Conservation (phyloP, 1,284 basidiomycete genomes). For the Ceratobasidium sp. region DNA sequence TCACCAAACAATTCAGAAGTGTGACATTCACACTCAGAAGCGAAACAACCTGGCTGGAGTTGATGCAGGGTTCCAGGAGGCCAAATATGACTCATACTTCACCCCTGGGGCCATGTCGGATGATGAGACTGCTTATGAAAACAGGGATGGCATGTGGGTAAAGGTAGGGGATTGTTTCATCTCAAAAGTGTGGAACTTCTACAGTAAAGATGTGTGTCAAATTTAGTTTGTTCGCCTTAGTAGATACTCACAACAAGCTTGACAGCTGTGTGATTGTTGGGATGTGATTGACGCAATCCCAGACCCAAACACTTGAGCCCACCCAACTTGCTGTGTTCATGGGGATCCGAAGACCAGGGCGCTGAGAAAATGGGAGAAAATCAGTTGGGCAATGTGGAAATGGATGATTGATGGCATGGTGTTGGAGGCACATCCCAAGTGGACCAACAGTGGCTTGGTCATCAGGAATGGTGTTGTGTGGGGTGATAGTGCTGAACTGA, state of each 20-base stretch:
- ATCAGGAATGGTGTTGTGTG: background rate
- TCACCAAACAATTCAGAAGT: background rate
- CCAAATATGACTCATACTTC: background rate
- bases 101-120: constrained; percentile 4
- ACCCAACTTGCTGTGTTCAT: background rate
- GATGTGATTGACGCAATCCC: background rate
- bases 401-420: background rate
- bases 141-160: background rate
- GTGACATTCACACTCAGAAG: background rate
- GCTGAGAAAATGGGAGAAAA: background rate
- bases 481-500: background rate
- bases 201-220: background rate
- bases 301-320: background rate
- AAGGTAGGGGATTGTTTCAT: background rate
- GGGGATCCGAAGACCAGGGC: background rate
- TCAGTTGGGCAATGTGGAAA: background rate
- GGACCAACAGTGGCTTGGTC: background rate
- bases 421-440: background rate
- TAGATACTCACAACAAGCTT: background rate
- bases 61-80: background rate
- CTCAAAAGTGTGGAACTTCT: background rate
- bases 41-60: background rate
- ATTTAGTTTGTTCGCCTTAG: background rate
- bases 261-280: background rate
- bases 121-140: background rate